A percentile compares a stretch with the other conserved stretches of the same genome.
Evolutionary conservation across 768 basidiomycete species (phyloP).

Genomic region (Phaeolepiota aurea): DNA sequence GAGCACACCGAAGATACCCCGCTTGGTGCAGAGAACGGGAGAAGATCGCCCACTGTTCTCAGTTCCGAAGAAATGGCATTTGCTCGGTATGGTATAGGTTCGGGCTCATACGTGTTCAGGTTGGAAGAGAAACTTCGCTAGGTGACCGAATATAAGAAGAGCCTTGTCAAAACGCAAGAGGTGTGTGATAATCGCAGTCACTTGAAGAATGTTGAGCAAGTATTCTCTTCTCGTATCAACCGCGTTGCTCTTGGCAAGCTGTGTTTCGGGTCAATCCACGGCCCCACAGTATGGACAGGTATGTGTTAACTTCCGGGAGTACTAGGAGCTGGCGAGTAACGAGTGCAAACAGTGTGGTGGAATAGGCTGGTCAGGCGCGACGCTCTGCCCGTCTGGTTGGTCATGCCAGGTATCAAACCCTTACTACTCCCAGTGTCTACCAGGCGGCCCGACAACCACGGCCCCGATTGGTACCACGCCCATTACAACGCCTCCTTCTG

Average conservation of each 20-base stretch:
- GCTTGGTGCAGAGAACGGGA: too few species aligned
- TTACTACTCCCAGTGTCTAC: constrained; percentile 49
- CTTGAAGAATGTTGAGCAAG: constrained; percentile 4
- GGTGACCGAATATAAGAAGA: neutral
- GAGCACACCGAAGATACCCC: constrained; percentile 3
- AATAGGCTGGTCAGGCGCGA: constrained; percentile 42
- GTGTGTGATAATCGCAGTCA: too few species aligned
- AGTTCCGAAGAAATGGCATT: constrained; percentile 26
- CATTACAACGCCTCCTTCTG: constrained; percentile 26
- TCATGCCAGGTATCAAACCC: constrained; percentile 33
- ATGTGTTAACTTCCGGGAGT: neutral
- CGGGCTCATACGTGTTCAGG: neutral
- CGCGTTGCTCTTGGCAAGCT: constrained; percentile 4
- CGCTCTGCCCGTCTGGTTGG: constrained; percentile 38
- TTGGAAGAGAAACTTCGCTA: neutral
- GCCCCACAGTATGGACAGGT: constrained; percentile 29
- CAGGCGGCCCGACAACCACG: constrained; percentile 23
- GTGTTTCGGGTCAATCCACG: constrained; percentile 14
- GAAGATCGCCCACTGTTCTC: too few species aligned
- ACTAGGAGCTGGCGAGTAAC: neutral
- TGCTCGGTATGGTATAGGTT: constrained; percentile 20
- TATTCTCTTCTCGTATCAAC: neutral
- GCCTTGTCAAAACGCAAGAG: neutral
- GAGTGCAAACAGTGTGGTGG: constrained; percentile 36
- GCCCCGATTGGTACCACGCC: constrained; percentile 12